Base-by-base conservation (phyloP, 441 rosid species). In the Pelargonium cotyledonis region DNA sequence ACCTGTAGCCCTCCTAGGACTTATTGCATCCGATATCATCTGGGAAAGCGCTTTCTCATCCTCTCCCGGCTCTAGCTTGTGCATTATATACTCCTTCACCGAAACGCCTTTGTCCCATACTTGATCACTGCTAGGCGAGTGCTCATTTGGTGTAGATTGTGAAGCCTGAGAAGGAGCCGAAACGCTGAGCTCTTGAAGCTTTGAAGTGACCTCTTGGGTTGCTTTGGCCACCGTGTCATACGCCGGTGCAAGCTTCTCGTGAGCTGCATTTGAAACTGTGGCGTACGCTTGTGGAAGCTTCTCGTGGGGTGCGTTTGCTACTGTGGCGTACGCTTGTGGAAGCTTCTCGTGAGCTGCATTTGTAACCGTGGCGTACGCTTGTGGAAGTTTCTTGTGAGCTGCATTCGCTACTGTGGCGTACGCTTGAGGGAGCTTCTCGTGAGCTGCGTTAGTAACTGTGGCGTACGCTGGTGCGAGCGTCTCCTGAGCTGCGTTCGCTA, bases 51-150 rank as follows among this genome's bases (percentile, higher is more conserved):
- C 97, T 74, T 60, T 86, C 74, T 91, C 95, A 40, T 93, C 95
- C 66, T 89, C 91, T 0, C 97, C 91, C 5, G 96, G 98, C 73
- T 88, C 88, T 57, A 93, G 68, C 80, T 86, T 89, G 58, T 89
- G 77, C 72, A 75, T 74, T 80, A 89, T 73, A 68, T 82, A 89
- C 72, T 86, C 96, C 80, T 88, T 93, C 81, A 90, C 90, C 0
- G 98, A 93, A 15, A 90, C 95, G 15, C 97, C 96, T 81, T 90
- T 90, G 69, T 88, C 92, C 90, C 89, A 88, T 14, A 78, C 74
- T 72, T 81, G 76, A 43, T 75, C 75, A 0, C 73, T 66, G 40
- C 67, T 18, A 69, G 19, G 49, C 11, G 23, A 0, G 15, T 74
- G 66, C 66, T 31, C 78, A 41, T 46, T 68, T 57, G 70, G 66